A percentile compares a stretch with the other conserved stretches of the same genome.
These are phyloP conservation scores for Didymella glomerata DNA, from an alignment of 2,329 filamentous ascomycete species.

Conservation along the genomic window DNA sequence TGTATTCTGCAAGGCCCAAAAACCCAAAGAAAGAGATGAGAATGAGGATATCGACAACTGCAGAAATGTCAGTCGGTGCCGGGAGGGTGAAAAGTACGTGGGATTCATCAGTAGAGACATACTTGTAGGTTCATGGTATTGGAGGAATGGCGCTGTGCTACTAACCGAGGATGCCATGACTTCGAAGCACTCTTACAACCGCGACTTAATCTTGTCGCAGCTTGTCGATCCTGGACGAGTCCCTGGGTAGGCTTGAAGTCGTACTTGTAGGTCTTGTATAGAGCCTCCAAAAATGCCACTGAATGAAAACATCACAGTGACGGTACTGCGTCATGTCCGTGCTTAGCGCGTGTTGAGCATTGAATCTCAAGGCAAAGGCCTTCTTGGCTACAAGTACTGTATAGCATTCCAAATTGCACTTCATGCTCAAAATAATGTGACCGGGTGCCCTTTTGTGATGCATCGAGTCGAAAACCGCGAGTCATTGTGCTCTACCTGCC, in stretches of 20 bases:
- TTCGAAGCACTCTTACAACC: constrained; percentile 30
- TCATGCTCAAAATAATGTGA: too few species aligned
- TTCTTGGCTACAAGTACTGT: neutral
- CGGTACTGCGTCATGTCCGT: neutral
- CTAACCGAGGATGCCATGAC: neutral
- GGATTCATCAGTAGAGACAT: too few species aligned
- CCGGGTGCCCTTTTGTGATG: neutral
- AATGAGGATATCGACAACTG: too few species aligned
- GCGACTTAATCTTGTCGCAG: constrained; percentile 6
- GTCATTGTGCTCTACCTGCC: neutral
- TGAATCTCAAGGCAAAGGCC: neutral
- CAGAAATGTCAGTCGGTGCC: too few species aligned
- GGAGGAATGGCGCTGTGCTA: too few species aligned
- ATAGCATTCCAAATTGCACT: neutral
- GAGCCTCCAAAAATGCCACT: neutral
- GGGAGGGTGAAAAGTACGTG: too few species aligned
- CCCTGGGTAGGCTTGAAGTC: neutral
- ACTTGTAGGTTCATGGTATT: too few species aligned
- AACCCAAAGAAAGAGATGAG: too few species aligned
- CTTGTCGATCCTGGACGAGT: neutral
- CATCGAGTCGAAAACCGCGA: neutral
- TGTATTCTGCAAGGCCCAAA: too few species aligned
- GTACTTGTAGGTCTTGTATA: neutral
- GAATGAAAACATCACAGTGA: neutral
- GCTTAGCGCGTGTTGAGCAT: neutral